Percentiles rank a stretch among this genome's conserved stretches.
These are phyloP conservation scores for Psilocybe azurescens DNA, from an alignment of 768 basidiomycete genomes.

Conservation along the genomic window DNA sequence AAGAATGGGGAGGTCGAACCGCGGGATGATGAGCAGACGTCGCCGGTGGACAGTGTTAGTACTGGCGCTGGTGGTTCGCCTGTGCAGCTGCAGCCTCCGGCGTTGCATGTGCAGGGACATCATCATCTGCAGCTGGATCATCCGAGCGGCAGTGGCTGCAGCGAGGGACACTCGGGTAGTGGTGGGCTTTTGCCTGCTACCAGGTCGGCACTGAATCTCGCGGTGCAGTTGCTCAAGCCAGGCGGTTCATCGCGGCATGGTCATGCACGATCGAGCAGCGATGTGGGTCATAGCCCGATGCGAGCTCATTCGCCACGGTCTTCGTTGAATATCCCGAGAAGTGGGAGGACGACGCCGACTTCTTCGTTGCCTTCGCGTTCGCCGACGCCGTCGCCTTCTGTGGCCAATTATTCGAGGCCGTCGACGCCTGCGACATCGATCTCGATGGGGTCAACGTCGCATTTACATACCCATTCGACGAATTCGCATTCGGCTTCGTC, in stretches of 20 bases:
- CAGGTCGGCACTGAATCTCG: conserved; percentile 47
- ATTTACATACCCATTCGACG: conserved; percentile 12
- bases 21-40: conserved; percentile 11
- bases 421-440: conserved; percentile 16
- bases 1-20: conserved; percentile 26
- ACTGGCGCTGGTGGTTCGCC: background rate
- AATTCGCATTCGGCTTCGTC: conserved; percentile 10
- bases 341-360: conserved; percentile 28
- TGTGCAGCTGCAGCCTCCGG: conserved; percentile 3
- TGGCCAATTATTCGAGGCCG: conserved; percentile 5
- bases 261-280: conserved; percentile 48
- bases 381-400: conserved; percentile 8
- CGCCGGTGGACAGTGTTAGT: conserved; percentile 6
- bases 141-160: background rate
- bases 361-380: conserved; percentile 3
- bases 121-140: conserved; percentile 22
- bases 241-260: conserved; percentile 18
- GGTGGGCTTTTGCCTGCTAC: conserved; percentile 25
- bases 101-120: conserved; percentile 4
- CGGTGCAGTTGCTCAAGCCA: conserved; percentile 50
- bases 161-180: background rate
- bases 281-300: conserved; percentile 29
- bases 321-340: conserved; percentile 39
- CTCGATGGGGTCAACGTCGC: conserved; percentile 13
- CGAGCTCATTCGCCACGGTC: conserved; percentile 30